Percentiles rank a stretch among this genome's conserved stretches.
These are phyloP conservation scores for Aspergillus brunneoviolaceus DNA, from an alignment of 2,329 filamentous ascomycete genomes.

Conservation along the genomic window DNA sequence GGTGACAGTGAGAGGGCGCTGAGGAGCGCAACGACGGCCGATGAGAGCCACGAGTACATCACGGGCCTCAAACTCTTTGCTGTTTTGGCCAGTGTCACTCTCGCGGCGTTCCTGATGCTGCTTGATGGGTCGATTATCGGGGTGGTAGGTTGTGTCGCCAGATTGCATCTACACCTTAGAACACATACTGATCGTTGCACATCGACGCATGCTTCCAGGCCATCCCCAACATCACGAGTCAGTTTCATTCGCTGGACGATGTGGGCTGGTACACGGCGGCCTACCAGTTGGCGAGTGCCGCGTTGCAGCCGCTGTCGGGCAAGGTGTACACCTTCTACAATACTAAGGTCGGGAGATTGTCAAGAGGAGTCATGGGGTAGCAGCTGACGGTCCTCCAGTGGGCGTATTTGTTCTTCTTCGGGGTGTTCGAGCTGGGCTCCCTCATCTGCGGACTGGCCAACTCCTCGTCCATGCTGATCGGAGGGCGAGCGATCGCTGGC, in stretches of 20 bases:
- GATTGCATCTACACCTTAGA: no score
- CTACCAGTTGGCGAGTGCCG: constrained; percentile 13
- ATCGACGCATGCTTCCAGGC: constrained; percentile 12
- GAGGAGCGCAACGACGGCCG: no score
- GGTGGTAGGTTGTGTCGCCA: neutral
- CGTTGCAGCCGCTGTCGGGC: neutral
- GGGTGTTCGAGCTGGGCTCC: constrained; percentile 45
- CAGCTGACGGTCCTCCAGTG: neutral
- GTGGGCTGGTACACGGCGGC: constrained; percentile 40
- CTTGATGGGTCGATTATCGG: neutral
- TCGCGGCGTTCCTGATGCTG: neutral
- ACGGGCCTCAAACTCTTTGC: neutral
- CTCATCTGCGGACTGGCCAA: constrained; percentile 43
- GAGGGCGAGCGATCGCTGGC: constrained; percentile 41
- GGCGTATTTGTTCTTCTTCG: constrained; percentile 33
- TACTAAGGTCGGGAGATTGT: neutral
- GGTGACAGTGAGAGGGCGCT: no score
- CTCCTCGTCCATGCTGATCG: constrained; percentile 36
- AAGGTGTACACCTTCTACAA: neutral
- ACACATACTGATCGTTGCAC: no score
- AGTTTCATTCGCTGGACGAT: constrained; percentile 30
- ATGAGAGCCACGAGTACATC: neutral
- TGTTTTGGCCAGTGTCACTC: neutral
- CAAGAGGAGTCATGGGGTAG: neutral
- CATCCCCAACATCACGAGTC: constrained; percentile 30